Conservation (phyloP, 2,329 filamentous ascomycete species). For the Alternaria infectoria region DNA sequence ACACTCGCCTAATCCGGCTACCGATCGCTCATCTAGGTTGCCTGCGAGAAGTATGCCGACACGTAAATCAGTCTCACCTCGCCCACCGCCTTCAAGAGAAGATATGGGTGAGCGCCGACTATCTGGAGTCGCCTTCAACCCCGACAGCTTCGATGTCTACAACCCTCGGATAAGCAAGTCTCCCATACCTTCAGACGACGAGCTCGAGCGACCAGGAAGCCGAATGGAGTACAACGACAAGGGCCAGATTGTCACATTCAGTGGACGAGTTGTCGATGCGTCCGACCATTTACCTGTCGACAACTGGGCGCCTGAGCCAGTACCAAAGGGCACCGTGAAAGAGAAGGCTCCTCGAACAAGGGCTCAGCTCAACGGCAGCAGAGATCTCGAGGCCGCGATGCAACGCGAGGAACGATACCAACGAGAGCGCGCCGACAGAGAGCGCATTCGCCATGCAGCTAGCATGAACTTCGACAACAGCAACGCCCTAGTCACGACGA, state of each 20-base stretch:
- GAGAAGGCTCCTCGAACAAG: constrained; percentile 52
- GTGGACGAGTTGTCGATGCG: constrained; percentile 78
- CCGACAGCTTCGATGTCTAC: constrained; percentile 75
- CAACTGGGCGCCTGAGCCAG: constrained; percentile 78
- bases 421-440: constrained; percentile 41
- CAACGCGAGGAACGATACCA: constrained; percentile 42
- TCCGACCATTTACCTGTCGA: constrained; percentile 81
- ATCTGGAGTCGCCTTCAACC: constrained; percentile 73
- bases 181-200: constrained; percentile 29
- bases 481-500: constrained; percentile 39
- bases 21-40: constrained; percentile 47
- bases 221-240: constrained; percentile 58
- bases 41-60: constrained; percentile 57
- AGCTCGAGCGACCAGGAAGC: constrained; percentile 35
- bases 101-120: constrained; percentile 54
- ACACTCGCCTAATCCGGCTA: constrained; percentile 32
- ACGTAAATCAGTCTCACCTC: constrained; percentile 78
- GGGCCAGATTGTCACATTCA: constrained; percentile 76
- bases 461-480: constrained; percentile 35
- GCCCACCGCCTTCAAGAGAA: constrained; percentile 59
- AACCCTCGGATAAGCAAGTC: constrained; percentile 61
- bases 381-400: constrained; percentile 44
- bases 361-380: constrained; percentile 60
- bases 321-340: constrained; percentile 61
- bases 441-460: constrained; percentile 40